A percentile compares a stretch with the other conserved stretches of the same genome.
Conservation (phyloP, 768 basidiomycete species). For the Lactarius sanguifluus region DNA sequence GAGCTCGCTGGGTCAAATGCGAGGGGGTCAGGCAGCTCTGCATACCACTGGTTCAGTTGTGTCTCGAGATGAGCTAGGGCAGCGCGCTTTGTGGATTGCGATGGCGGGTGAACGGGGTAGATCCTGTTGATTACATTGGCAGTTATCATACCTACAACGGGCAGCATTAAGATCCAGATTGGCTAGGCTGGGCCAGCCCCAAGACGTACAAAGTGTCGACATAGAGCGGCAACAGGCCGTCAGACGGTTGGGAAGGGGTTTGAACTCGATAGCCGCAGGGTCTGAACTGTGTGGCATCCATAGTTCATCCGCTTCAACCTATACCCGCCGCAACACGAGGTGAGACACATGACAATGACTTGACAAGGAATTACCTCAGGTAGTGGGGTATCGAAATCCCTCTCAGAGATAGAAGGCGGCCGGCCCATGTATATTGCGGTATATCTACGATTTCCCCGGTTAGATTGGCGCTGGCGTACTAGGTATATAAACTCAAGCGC, state of each 20-base stretch:
- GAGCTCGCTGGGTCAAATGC: conserved; percentile 58
- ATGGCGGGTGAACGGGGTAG: conserved; percentile 61
- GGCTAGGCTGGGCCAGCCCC: not conserved
- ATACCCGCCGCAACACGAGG: conserved; percentile 14
- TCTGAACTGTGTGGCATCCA: conserved; percentile 50
- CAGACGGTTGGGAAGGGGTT: conserved; percentile 46
- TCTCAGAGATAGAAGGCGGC: conserved; percentile 64
- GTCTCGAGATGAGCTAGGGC: conserved; percentile 58
- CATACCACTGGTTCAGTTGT: conserved; percentile 72
- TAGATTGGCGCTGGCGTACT: conserved; percentile 7
- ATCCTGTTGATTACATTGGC: conserved; percentile 65
- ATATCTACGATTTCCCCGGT: conserved; percentile 44
- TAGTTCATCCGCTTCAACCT: conserved; percentile 58
- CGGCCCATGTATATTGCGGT: conserved; percentile 77
- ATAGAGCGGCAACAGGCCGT: conserved; percentile 58
- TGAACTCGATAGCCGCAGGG: conserved; percentile 43
- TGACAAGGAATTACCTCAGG: conserved; percentile 43
- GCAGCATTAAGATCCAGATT: conserved; percentile 12
- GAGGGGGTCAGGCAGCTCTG: conserved; percentile 62
- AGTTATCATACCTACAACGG: conserved; percentile 55
- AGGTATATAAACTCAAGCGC: conserved; percentile 14
- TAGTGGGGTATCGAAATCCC: conserved; percentile 66
- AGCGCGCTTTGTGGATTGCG: conserved; percentile 48
- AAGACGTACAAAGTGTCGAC: conserved; percentile 55
- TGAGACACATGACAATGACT: not conserved